Evolutionary conservation across 805 yeast species (phyloP), one percentile per base, ranked within the genome.

Genomic region (Kodamaea fukazawae): DNA sequence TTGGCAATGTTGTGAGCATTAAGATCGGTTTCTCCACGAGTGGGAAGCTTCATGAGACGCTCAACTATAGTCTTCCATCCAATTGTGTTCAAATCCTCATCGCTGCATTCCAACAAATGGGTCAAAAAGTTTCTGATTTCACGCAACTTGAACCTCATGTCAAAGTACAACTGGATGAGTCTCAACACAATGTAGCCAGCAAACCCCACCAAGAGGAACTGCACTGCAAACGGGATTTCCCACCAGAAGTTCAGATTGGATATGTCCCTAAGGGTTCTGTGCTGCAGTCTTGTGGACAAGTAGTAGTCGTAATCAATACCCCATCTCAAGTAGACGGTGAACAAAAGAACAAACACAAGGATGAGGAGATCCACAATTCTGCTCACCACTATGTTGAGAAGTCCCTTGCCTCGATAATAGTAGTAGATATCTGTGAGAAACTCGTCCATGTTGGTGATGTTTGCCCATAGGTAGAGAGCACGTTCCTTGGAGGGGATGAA

Each of bases 381-480:
- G 13, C 81, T 70, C 20, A 88, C 58, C 9, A 87, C 58, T n/a
- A 91, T 87, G 56, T 95, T 86, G 34, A 73, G 71, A 42, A 83
- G 73, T 0, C 99, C 99, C 56, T 83, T 86, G 2, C 95, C 95
- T 18, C 83, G 66, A 58, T 86, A 93, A 57, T 89, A 93, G 36
- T 74, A 72, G 61, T 93, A 93, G 8, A 90, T 76, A 50, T 91
- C 95, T 38, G 79, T 79, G 13, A 93, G 67, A 52, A 91, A 93
- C 33, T 79, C 75, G 63, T 93, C 99, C 58, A 93, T 73, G 59
- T 93, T 93, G 49, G 86, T 87, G 16, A 93, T 87, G 54, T 93
- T 93, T 1, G 98, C 96, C 98, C 99, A 93, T 44, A 87, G 75
- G 88, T 97, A 93, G 12, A 86, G 67, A 0, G 98, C 96, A 35